Evolutionary conservation across 202 grass and related monocot genomes (phyloP).

Genomic region (Cymbopogon flexuosus): DNA sequence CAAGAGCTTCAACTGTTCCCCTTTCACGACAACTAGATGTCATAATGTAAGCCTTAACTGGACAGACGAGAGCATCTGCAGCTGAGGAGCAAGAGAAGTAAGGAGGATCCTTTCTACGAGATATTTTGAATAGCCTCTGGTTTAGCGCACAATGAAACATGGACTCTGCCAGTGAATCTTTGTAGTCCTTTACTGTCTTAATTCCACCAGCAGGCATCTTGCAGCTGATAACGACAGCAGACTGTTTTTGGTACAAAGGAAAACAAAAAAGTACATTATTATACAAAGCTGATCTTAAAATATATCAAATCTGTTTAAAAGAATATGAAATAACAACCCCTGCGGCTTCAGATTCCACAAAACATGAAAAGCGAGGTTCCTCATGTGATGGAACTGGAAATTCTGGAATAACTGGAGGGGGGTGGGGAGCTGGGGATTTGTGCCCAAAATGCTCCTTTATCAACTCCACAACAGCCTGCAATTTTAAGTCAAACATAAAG

Average conservation of each 20-base stretch:
- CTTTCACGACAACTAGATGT: conserved; percentile 88
- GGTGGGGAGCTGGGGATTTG: conserved; percentile 45
- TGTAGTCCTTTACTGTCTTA: conserved; percentile 87
- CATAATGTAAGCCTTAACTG: conserved; percentile 96
- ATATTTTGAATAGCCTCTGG: conserved; percentile 97
- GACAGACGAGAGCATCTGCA: conserved; percentile 74
- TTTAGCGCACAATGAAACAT: conserved; percentile 98
- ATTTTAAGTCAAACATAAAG: conserved; percentile 20
- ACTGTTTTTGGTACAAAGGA: conserved; percentile 54
- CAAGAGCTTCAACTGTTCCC: conserved; percentile 86
- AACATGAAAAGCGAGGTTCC: conserved; percentile 96
- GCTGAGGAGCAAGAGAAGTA: conserved; percentile 95
- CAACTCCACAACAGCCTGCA: conserved; percentile 81
- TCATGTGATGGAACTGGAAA: conserved; percentile 78
- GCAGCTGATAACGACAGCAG: conserved; percentile 94
- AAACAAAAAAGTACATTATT: conserved; percentile 16
- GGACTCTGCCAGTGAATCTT: conserved; percentile 76
- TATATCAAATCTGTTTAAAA: background rate
- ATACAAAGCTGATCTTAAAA: background rate
- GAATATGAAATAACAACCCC: conserved; percentile 54
- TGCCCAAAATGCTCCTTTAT: conserved; percentile 91
- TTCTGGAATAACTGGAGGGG: conserved; percentile 62
- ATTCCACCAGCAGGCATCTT: conserved; percentile 79
- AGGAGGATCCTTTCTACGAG: conserved; percentile 73
- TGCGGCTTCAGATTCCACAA: conserved; percentile 98